Conservation (phyloP, 139 green algal genomes). For the Desmodesmus armatus region DNA sequence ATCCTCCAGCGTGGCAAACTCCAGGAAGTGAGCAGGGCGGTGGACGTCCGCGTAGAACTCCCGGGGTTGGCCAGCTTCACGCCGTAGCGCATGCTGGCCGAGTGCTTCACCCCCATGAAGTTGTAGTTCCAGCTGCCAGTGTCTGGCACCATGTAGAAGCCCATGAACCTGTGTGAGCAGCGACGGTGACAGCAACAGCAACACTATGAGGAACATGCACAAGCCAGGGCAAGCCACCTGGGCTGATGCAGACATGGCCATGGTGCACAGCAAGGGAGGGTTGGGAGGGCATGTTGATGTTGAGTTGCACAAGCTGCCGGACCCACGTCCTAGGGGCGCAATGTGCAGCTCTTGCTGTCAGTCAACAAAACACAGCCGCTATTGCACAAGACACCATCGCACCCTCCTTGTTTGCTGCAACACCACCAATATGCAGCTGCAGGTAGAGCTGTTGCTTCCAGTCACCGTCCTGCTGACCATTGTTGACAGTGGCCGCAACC, state of each 20-base stretch:
- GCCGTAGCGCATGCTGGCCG: slow-evolving; percentile 78
- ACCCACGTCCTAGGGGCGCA: too few species aligned
- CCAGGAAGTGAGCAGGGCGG: slow-evolving; percentile 97
- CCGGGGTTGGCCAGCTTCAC: slow-evolving; percentile 89
- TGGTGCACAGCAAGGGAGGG: not conserved
- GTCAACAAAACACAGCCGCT: too few species aligned
- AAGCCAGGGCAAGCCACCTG: not conserved
- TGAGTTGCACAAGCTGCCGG: not conserved
- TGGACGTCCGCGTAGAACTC: slow-evolving; percentile 96
- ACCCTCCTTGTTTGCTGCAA: too few species aligned
- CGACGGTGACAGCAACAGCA: not conserved
- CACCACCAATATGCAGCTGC: too few species aligned
- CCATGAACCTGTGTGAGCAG: slow-evolving; percentile 86
- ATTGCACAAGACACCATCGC: too few species aligned
- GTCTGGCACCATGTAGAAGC: slow-evolving; percentile 97
- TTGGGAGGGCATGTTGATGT: too few species aligned
- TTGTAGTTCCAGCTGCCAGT: slow-evolving; percentile 99
- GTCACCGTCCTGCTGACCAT: too few species aligned
- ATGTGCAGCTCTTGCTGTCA: too few species aligned
- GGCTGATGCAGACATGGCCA: too few species aligned
- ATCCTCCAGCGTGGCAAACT: slow-evolving; percentile 96
- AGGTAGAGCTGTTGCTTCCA: too few species aligned
- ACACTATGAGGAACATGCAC: not conserved
- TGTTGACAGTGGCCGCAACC: too few species aligned
- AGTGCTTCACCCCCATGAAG: slow-evolving; percentile 93